These are phyloP conservation scores for Pseudogymnoascus sp. DNA, from an alignment of 2,329 filamentous ascomycete species.

Conservation along the genomic window DNA sequence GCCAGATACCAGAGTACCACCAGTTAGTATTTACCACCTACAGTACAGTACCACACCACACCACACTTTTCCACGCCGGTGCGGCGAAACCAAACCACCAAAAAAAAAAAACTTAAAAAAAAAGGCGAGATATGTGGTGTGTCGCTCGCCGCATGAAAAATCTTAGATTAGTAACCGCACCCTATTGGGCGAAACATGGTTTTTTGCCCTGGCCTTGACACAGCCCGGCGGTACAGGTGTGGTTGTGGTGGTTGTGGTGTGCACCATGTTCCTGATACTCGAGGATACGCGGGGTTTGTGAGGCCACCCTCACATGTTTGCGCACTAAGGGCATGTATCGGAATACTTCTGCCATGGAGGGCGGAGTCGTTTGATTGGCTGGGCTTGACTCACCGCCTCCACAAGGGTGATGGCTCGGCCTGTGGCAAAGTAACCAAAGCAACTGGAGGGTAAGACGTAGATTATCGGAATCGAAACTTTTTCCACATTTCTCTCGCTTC, in stretches of 20 bases:
- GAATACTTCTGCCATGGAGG: background rate
- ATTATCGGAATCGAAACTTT: background rate
- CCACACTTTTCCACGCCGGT: background rate
- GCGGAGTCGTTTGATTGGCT: background rate
- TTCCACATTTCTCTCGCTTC: background rate
- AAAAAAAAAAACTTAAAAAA: background rate
- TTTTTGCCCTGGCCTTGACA: conserved; percentile 3
- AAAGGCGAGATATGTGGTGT: background rate
- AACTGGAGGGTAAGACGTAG: background rate
- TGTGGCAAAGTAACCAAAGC: background rate
- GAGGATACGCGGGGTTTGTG: background rate
- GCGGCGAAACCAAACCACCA: background rate
- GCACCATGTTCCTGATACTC: background rate
- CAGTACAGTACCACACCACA: background rate
- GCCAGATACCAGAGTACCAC: too few species aligned
- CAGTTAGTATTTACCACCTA: background rate
- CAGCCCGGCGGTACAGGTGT: background rate
- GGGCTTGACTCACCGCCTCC: background rate
- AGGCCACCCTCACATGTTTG: background rate
- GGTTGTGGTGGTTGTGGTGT: background rate
- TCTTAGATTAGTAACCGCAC: conserved; percentile 7
- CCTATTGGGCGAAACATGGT: background rate
- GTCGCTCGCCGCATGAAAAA: conserved; percentile 5
- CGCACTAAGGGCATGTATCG: background rate
- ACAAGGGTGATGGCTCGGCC: background rate